Base-by-base conservation (phyloP, 2,329 filamentous ascomycete species). In the Cercospora sesami region DNA sequence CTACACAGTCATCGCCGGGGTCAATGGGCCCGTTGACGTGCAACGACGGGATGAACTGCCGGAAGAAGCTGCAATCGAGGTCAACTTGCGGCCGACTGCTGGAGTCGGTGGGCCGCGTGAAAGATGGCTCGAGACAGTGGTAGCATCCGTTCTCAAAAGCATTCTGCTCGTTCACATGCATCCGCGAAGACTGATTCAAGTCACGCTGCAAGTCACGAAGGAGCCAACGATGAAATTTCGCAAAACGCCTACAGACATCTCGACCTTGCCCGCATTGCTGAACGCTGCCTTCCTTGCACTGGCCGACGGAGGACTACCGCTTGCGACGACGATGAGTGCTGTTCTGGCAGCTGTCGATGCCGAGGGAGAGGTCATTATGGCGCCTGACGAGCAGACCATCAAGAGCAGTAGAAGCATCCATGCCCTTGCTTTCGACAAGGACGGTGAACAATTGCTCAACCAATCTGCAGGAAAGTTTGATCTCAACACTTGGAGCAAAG, bases 21-120 rank as follows among this genome's bases (percentile, higher is more conserved):
- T 96, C 73, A 98, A 97, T 80, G 95, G 94, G 0, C 95, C 95
- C 16, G 88, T 98, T 73, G 95, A 99, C 82, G 92, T 94, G 16
- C 89, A 89, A 74, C 88, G 94, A 75, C 89, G 92, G 75, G 94
- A 99, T 78, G 93, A 98, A 79, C 88, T 95, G 73, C 91, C 95
- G 7, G 94, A 96, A 80, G 93, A 97, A 82, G 93, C 94, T 30
- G 88, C 90, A 60, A 85, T 99, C 72, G 95, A 98, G 80, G 92
- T 99, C 67, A 89, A 94, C 78, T 87, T 99, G 72, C 89, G 95
- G 78, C 94, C 94, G 60, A 90, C 91, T 39, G 89, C 90, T 71
- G 94, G 94, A 16, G 89, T 95, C 57, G 93, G 91, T 83, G 82
- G 80, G 51, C 80, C 82, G 6, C 77, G 79, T 72, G 84, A 85